Percentiles rank a stretch among this genome's conserved stretches.
Evolutionary conservation across 306 rosid species (phyloP).

Genomic region (Cucumis sativus): Cucumber_9930_V3 NC_026660.2:27050501-27051000

Average conservation of each 20-base stretch:
- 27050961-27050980: slow-evolving; percentile 38
- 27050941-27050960: not conserved
- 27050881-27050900: not conserved
- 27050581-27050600: not conserved
- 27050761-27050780: not conserved
- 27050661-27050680: not conserved
- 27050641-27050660: not conserved
- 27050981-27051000: slow-evolving; percentile 95
- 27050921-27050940: not conserved
- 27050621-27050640: not conserved
- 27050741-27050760: not conserved
- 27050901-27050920: not conserved
- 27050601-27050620: not conserved
- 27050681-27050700: not conserved
- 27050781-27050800: not conserved
- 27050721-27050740: not conserved
- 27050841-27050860: not conserved
- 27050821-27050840: not conserved
- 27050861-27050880: not conserved
- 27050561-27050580: not conserved
- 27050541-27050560: not conserved
- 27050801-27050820: not conserved
- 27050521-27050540: not conserved
- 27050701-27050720: not conserved
- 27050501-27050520: not conserved